These are phyloP conservation scores for Lavandula angustifolia DNA, from an alignment of 257 asterid species.

Conservation along the genomic window DNA sequence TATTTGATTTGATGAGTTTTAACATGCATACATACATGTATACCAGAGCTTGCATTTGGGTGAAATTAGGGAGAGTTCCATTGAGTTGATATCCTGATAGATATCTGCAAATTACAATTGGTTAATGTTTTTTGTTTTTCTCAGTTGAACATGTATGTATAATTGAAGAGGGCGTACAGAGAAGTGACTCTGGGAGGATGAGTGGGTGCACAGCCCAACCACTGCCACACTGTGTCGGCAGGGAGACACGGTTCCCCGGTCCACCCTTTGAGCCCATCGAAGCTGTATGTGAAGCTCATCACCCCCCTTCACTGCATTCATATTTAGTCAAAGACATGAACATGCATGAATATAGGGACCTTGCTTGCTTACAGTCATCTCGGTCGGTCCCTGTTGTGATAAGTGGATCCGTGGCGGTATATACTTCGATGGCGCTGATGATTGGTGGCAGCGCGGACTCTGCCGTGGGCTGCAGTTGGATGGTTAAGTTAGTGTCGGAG, in stretches of 20 bases:
- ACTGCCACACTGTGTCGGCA: conserved; percentile 20
- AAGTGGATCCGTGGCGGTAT: conserved; percentile 30
- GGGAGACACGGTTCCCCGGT: conserved; percentile 36
- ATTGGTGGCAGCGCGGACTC: conserved; percentile 21
- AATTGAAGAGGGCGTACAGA: background rate
- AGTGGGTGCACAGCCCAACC: conserved; percentile 26
- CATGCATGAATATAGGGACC: too few species aligned
- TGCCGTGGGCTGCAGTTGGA: conserved; percentile 21
- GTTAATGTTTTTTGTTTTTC: background rate
- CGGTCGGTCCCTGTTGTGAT: conserved; percentile 23
- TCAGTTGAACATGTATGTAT: too few species aligned
- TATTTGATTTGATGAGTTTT: too few species aligned
- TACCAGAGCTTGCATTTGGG: conserved; percentile 34
- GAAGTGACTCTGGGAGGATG: conserved; percentile 30
- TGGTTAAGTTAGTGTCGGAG: conserved; percentile 6
- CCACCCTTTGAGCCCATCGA: conserved; percentile 26
- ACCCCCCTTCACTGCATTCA: conserved; percentile 24
- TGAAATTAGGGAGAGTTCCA: conserved; percentile 23
- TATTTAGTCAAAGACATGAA: background rate
- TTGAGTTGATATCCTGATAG: conserved; percentile 27
- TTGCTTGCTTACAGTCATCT: conserved; percentile 25
- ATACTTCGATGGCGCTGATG: conserved; percentile 32
- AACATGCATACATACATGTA: background rate
- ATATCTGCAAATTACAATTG: conserved; percentile 12
- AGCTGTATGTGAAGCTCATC: background rate